Conservation (phyloP, 441 rosid genomes). For the Adansonia grandidieri region DNA sequence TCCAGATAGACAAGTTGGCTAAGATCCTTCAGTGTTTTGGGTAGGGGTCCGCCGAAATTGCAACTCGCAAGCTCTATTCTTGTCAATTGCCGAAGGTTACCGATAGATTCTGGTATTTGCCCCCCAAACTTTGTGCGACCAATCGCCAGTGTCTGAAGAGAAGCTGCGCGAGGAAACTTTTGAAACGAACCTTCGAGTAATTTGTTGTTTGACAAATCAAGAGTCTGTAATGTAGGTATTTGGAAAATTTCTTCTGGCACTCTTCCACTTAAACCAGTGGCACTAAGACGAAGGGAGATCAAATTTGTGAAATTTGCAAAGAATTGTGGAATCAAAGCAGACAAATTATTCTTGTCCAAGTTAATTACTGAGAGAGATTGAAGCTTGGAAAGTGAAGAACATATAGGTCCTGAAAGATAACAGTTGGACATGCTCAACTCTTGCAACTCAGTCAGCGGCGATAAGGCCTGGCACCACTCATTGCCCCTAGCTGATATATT, state of each 20-base stretch:
- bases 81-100: background rate
- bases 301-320: slow-evolving; percentile 31
- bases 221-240: slow-evolving; percentile 29
- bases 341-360: slow-evolving; percentile 38
- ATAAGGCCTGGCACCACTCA: slow-evolving; percentile 46
- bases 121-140: slow-evolving; percentile 25
- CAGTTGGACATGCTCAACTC: slow-evolving; percentile 51
- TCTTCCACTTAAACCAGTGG: slow-evolving; percentile 27
- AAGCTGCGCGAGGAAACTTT: background rate
- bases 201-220: slow-evolving; percentile 30
- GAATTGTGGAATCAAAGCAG: slow-evolving; percentile 39
- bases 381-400: slow-evolving; percentile 37
- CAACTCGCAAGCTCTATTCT: slow-evolving; percentile 9
- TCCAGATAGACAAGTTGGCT: slow-evolving; percentile 31
- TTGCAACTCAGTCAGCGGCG: slow-evolving; percentile 41
- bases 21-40: slow-evolving; percentile 31
- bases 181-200: slow-evolving; percentile 38
- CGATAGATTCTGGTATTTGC: slow-evolving; percentile 37
- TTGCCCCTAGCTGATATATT: background rate
- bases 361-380: slow-evolving; percentile 32
- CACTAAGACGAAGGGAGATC: slow-evolving; percentile 30
- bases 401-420: slow-evolving; percentile 49
- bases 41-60: slow-evolving; percentile 38
- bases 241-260: slow-evolving; percentile 41
- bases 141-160: slow-evolving; percentile 34